Evolutionary conservation across 2,329 filamentous ascomycete species (phyloP).

Genomic region (Chaetomium globosum): DNA sequence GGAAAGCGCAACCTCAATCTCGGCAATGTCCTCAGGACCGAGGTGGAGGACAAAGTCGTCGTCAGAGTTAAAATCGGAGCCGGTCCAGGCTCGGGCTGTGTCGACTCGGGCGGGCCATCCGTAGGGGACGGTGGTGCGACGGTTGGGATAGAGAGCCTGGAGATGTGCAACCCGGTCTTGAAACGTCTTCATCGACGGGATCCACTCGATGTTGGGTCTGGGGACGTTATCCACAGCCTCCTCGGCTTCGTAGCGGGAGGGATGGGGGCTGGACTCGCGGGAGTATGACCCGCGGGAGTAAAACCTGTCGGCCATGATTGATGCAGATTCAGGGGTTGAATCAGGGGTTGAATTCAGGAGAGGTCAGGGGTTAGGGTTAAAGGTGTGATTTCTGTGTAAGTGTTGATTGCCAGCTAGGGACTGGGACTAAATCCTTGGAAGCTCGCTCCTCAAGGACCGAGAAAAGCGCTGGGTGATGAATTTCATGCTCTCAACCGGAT

Average conservation of each 20-base stretch:
- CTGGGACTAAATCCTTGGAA: neutral
- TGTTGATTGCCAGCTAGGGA: neutral
- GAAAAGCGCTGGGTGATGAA: neutral
- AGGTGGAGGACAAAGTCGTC: constrained; percentile 32
- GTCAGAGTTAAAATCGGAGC: constrained; percentile 33
- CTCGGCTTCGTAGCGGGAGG: neutral
- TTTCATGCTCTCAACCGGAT: neutral
- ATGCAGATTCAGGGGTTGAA: neutral
- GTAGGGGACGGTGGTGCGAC: constrained; percentile 32
- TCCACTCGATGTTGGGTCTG: constrained; percentile 35
- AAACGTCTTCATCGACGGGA: constrained; percentile 35
- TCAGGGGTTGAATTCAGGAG: neutral
- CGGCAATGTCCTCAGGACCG: constrained; percentile 30
- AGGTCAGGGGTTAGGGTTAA: constrained; percentile 15
- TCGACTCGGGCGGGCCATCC: constrained; percentile 33
- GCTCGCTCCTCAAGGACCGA: neutral
- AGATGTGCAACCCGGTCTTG: constrained; percentile 33
- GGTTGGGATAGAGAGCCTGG: constrained; percentile 27
- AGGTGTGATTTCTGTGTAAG: constrained; percentile 14
- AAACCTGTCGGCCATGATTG: neutral
- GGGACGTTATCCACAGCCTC: constrained; percentile 18
- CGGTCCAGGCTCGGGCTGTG: constrained; percentile 30
- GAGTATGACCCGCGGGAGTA: neutral
- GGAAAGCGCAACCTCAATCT: constrained; percentile 34
- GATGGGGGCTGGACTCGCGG: too few species aligned